Percentiles rank a stretch among this genome's conserved stretches.
phyloP scores from a whole-genome alignment of 169 alveolate genomes.

The Babesia bovis region DNA sequence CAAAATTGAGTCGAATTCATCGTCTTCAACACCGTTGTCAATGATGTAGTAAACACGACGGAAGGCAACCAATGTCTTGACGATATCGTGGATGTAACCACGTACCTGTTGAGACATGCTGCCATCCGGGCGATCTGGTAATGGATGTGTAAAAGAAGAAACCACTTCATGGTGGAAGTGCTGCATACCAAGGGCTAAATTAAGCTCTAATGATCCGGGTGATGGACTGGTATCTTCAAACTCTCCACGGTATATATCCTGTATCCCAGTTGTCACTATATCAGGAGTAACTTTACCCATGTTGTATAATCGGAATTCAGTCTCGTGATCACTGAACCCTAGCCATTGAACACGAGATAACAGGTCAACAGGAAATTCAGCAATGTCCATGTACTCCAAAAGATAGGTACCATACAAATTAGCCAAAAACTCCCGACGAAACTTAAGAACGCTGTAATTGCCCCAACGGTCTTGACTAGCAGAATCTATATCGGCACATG shows the following conservation, averaged over 20 bases:
- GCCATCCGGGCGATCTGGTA: conserved; percentile 34
- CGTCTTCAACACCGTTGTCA: conserved; percentile 2
- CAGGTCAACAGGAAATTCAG: conserved; percentile 36
- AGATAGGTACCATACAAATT: conserved; percentile 26
- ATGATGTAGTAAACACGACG: conserved; percentile 19
- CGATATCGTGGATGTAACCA: conserved; percentile 1
- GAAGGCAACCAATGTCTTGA: conserved; percentile 15
- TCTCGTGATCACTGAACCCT: conserved; percentile 26
- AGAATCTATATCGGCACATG: neutral
- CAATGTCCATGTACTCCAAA: conserved; percentile 24
- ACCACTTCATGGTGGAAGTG: conserved; percentile 23
- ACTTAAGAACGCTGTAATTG: neutral
- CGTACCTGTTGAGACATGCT: conserved; percentile 6
- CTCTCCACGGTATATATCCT: too few species aligned
- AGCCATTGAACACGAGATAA: conserved; percentile 19
- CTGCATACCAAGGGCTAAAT: conserved; percentile 16
- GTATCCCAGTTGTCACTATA: neutral
- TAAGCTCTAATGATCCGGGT: neutral
- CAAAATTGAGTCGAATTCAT: conserved; percentile 1
- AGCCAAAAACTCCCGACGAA: conserved; percentile 30
- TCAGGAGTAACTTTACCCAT: neutral
- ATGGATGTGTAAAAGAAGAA: conserved; percentile 13
- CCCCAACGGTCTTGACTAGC: neutral
- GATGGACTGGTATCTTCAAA: neutral
- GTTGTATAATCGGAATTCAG: conserved; percentile 23